Base-by-base conservation (phyloP, 2,329 filamentous ascomycete genomes). In the Fusarium pseudograminearum region DNA sequence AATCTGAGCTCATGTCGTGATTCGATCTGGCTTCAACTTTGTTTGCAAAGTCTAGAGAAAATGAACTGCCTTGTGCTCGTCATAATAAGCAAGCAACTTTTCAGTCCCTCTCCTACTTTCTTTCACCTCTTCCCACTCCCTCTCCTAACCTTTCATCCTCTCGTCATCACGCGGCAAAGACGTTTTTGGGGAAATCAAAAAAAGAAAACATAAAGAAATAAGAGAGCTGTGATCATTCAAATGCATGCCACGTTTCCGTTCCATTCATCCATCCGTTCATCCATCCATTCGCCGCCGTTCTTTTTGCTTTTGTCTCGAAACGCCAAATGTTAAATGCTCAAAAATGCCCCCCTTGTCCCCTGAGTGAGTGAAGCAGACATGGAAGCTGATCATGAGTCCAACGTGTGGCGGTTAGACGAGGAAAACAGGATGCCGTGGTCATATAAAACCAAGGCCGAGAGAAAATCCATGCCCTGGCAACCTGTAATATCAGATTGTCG, bases 251-350 rank as follows among this genome's bases (percentile, higher is more conserved):
- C 73, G 73, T 75, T 75, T 75, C 73, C 70, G 63, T 73, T 74
- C 71, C 72, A 69, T 72, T 73, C 72, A 74, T 73, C 62, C 72
- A 70, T 74, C 61, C 66, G 64, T 74, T 73, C 72, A 73, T 72
- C 65, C 72, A 65, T 75, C 73, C 73, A 72, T 74, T 75, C 73
- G 73, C 73, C 73, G 57, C 72, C 73, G 69, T 73, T 74, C 73
- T 75, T 75, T 73, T 75, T 69, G 67, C 71, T 70, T 75, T 74
- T 73, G 72, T 72, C 72, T 75, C 73, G 73, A 73, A 75, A 75
- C 73, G 73, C 73, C 73, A 65, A 68, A 72, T 70, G 68, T 69
- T 70, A 73, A 74, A 75, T 75, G 72, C 73, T 75, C 69, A 72
- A 70, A 72, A 67, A 70, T 73, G 65, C 45, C 44, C 58, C 58